These are phyloP conservation scores for Phragmites australis DNA, from an alignment of 176 grass and related monocot species.

Conservation along the genomic window DNA sequence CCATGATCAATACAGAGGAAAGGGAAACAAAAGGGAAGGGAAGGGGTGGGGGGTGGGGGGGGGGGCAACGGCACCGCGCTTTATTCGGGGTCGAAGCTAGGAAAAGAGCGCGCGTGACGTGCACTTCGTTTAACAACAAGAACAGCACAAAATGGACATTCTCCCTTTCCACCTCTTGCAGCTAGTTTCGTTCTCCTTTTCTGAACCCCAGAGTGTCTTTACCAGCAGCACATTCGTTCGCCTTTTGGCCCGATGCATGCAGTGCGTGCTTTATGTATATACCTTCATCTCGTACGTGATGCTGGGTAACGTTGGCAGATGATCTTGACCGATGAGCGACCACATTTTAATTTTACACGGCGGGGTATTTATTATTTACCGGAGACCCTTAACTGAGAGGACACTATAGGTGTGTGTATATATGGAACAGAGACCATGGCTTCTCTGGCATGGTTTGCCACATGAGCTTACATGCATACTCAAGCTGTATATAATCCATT, in stretches of 20 bases:
- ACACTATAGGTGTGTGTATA: not conserved
- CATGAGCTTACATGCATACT: not conserved
- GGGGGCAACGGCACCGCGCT: slow-evolving; percentile 2
- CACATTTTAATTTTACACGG: not conserved
- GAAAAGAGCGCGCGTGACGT: slow-evolving; percentile 36
- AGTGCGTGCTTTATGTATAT: too few species aligned
- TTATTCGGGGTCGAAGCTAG: slow-evolving; percentile 12
- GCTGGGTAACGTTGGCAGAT: not conserved
- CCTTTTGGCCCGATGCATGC: slow-evolving; percentile 15
- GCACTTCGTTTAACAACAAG: slow-evolving; percentile 45
- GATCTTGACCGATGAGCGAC: not conserved
- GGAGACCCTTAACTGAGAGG: not conserved
- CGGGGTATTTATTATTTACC: not conserved
- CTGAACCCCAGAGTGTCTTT: slow-evolving; percentile 33
- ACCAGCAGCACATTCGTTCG: slow-evolving; percentile 28
- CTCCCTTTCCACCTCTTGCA: not conserved
- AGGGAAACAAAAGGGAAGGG: not conserved
- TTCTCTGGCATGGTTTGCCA: slow-evolving; percentile 8
- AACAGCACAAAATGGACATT: slow-evolving; percentile 23
- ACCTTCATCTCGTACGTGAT: not conserved
- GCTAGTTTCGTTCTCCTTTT: not conserved
- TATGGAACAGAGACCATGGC: not conserved
- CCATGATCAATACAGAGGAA: not conserved
- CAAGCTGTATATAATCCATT: not conserved
- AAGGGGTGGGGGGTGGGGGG: not conserved